Evolutionary conservation across 83 land plant genomes (phyloP), one percentile per base, ranked within the genome.

Genomic region (Isoetes engelmannii): DNA sequence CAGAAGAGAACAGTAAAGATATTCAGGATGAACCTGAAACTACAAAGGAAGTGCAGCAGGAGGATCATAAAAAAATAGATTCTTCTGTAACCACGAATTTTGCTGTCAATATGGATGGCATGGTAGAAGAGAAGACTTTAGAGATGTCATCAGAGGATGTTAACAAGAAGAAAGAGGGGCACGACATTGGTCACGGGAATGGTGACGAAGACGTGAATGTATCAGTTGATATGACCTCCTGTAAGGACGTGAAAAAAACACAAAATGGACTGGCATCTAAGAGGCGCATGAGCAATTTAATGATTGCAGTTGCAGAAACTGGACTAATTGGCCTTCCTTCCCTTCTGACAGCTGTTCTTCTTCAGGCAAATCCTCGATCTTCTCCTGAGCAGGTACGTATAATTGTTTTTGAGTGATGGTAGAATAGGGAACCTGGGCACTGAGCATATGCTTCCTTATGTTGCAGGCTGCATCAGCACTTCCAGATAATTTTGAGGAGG

Each of bases 401-500:
- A 21, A 44, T 9, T 46, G 1, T 44, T 65, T 9, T 54, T 54
- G n/a, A 50, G 0, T 73, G 47, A 61, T 28, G 37, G 37, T 28
- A 28, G 37, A 28, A 28, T 28, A 28, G 2, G 37, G 2, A 28
- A 28, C 37, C 37, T 28, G 37, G 37, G 37, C 37, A 2, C 37
- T 28, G 37, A 28, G 37, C 37, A 28, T 28, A 28, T 28, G 0
- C 37, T 28, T 28, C 37, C 37, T 28, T 28, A 28, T 28, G 15
- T 69, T 69, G 53, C 81, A 86, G 90, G 81, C 65, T 19, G 79
- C 84, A 41, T 81, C 75, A 68, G 67, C 77, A 46, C 86, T 94
- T 63, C 98, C 96, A 63, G 82, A 83, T 43, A 94, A 94, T 76
- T 94, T 94, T 81, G 92, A 94, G 61, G 96, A 90, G 77, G 96